Evolutionary conservation across 192 early-diverging fungal species (phyloP).

Genomic region (Diversispora eburnea): DNA sequence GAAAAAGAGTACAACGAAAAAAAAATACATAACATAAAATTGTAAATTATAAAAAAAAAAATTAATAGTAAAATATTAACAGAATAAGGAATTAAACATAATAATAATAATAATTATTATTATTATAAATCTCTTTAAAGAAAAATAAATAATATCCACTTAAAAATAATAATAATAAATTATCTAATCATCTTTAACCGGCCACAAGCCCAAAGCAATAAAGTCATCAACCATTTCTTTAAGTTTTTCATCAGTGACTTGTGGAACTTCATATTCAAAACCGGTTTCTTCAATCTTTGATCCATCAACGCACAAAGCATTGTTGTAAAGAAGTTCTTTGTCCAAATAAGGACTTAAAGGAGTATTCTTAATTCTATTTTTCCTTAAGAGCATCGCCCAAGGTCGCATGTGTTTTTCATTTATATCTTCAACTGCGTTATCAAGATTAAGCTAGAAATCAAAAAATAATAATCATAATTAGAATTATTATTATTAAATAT

Average conservation of each 20-base stretch:
- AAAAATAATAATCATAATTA: not conserved
- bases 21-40: too few species aligned
- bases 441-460: conserved; percentile 65
- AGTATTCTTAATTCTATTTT: conserved; percentile 67
- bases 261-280: conserved; percentile 64
- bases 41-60: too few species aligned
- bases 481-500: not conserved
- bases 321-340: conserved; percentile 85
- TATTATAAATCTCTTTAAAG: too few species aligned
- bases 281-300: conserved; percentile 69
- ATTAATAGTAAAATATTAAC: too few species aligned
- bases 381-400: conserved; percentile 82
- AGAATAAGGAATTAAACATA: too few species aligned
- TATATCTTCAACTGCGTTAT: conserved; percentile 84
- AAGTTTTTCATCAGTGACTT: conserved; percentile 64
- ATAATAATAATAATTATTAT: too few species aligned
- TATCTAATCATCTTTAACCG: conserved; percentile 27
- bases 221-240: conserved; percentile 76
- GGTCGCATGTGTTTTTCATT: conserved; percentile 93
- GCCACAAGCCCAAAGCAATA: conserved; percentile 82
- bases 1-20: too few species aligned
- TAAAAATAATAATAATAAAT: too few species aligned
- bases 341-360: conserved; percentile 93
- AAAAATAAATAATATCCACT: too few species aligned
- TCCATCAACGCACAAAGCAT: conserved; percentile 81